Base-by-base conservation (phyloP, 345 rosid species). In the Odontarrhena argentea region DNA sequence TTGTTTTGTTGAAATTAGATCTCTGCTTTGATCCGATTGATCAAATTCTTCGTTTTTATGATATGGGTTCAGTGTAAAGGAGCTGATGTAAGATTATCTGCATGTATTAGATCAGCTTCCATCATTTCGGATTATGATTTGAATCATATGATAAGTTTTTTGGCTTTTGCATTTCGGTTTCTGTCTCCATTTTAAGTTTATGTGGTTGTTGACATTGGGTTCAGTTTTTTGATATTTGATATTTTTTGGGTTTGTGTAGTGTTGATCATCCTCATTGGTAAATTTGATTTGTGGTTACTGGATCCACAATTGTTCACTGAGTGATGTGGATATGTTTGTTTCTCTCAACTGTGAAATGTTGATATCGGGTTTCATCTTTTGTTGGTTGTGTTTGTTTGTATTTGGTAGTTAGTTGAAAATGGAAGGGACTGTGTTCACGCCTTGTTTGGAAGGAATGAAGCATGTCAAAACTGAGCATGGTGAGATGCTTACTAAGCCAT, bases 371-470 rank as follows among this genome's bases (percentile, higher is more conserved):
- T 41, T 59, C 44, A 4, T 69, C 9, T 28, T 42, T 35, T 35
- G 22, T 26, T 28, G 2, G 2, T 57, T 41, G 18, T 11, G 63
- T 52, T 18, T 54, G 41, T 28, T 48, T 22, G 40, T 9, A 10
- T 50, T 60, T 40, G 60, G 60, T 30, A 67, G 55, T 30, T 45
- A 24, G 63, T 45, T 35, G 48, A 36, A 74, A 55, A 92, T 87
- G 93, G 97, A 78, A 73, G 87, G 91, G 77, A 83, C 91, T 4
- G 79, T 83, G 67, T 93, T 93, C 66, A 77, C 92, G 49, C 94
- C 94, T 38, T 88, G 93, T 3, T 56, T 93, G 74, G 92, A 89
- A 78, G 92, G 88, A 69, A 93, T 93, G 94, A 85, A 90, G 80
- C 84, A 84, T 34, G 86, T 88, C 70, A 90, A 81, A 69, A 55